Evolutionary conservation across 805 yeast genomes (phyloP).

Genomic region (Pachysolen tannophilus): DNA sequence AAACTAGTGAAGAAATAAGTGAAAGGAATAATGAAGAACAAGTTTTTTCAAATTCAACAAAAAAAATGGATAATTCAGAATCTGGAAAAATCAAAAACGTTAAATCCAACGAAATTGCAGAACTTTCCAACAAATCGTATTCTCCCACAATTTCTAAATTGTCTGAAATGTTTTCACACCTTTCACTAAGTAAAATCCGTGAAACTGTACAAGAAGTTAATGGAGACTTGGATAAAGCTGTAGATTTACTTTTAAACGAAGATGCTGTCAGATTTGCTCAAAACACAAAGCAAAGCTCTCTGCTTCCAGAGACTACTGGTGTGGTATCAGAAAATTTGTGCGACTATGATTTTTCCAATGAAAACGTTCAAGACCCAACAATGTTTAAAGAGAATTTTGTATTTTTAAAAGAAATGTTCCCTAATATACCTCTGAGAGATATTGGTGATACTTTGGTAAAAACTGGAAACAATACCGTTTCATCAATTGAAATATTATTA

Average conservation of each 20-base stretch:
- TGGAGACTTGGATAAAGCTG: constrained; percentile 4
- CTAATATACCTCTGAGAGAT: constrained; percentile 1
- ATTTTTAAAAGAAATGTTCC: constrained; percentile 6
- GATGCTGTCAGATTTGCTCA: too few species aligned
- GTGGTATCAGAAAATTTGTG: not conserved
- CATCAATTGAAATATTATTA: not conserved
- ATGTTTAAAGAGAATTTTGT: not conserved
- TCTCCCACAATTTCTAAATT: not conserved
- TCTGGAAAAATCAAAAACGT: not conserved
- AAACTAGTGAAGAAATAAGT: too few species aligned
- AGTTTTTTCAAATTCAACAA: too few species aligned
- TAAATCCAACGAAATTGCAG: not conserved
- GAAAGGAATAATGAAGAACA: too few species aligned
- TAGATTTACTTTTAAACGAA: constrained; percentile 5
- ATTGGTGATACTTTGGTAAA: not conserved
- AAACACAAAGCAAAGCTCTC: too few species aligned
- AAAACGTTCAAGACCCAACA: not conserved
- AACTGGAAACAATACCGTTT: not conserved
- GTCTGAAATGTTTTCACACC: constrained; percentile 7
- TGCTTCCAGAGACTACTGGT: not conserved
- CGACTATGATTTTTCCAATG: not conserved
- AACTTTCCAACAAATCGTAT: not conserved
- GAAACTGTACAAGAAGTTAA: not conserved
- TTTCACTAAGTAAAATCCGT: not conserved
- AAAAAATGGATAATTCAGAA: too few species aligned